These are phyloP conservation scores for Cordyceps cateniannulata DNA, from an alignment of 2,329 filamentous ascomycete species.

Conservation along the genomic window DNA sequence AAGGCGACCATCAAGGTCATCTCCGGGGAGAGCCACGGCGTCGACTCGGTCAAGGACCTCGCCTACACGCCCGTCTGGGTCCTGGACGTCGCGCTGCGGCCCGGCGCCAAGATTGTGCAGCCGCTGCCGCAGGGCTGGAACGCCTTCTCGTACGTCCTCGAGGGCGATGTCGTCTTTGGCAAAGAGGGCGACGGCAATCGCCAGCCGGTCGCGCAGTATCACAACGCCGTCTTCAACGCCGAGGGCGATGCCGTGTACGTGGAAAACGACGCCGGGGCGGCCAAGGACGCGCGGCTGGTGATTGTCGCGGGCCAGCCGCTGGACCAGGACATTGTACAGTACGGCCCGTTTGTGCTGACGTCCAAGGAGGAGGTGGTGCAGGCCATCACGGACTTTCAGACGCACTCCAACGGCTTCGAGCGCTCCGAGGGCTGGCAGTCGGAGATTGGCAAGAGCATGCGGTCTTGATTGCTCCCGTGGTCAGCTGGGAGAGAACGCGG, in stretches of 20 bases:
- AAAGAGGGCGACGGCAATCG: conserved; percentile 39
- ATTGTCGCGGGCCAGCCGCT: conserved; percentile 74
- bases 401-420: conserved; percentile 71
- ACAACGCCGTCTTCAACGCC: conserved; percentile 85
- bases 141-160: conserved; percentile 80
- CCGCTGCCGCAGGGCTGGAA: conserved; percentile 77
- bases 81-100: conserved; percentile 72
- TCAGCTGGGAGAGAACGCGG: not conserved
- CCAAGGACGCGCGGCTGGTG: conserved; percentile 53
- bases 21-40: conserved; percentile 73
- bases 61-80: conserved; percentile 98
- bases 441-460: conserved; percentile 78
- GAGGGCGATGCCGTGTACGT: conserved; percentile 70
- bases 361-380: conserved; percentile 67
- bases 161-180: conserved; percentile 62
- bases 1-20: conserved; percentile 84
- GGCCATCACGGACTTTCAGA: conserved; percentile 70
- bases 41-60: conserved; percentile 82
- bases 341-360: conserved; percentile 77
- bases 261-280: conserved; percentile 59
- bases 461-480: conserved; percentile 22
- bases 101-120: conserved; percentile 73
- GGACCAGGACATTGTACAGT: conserved; percentile 75
- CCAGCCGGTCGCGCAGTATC: conserved; percentile 57
- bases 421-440: conserved; percentile 72